phyloP scores from a whole-genome alignment of 768 basidiomycete species.

The Coprinopsis cinerea region DNA sequence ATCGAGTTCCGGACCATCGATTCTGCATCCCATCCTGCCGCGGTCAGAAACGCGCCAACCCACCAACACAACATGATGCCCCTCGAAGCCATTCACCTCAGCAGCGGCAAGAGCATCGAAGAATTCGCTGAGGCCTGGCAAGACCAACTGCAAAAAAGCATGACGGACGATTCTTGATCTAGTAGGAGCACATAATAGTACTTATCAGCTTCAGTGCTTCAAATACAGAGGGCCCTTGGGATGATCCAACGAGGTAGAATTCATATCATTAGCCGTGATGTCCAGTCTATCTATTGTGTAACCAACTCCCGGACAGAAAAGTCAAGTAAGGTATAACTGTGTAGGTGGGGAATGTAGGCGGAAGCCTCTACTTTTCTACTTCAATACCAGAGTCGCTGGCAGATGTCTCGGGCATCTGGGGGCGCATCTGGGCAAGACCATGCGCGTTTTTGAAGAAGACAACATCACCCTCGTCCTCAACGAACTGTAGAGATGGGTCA shows the following conservation, averaged over 20 bases:
- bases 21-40: constrained; percentile 66
- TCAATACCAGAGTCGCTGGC: constrained; percentile 52
- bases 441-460: constrained; percentile 86
- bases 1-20: constrained; percentile 64
- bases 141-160: constrained; percentile 40
- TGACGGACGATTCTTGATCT: too few species aligned
- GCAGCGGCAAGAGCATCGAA: constrained; percentile 63
- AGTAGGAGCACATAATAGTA: too few species aligned
- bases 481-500: constrained; percentile 44
- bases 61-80: constrained; percentile 90
- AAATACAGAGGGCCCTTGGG: neutral
- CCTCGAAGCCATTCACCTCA: constrained; percentile 77
- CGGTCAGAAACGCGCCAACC: constrained; percentile 59
- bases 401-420: constrained; percentile 56
- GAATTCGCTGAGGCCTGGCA: constrained; percentile 70
- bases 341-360: neutral
- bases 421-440: constrained; percentile 69
- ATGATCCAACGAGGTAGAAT: neutral
- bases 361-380: constrained; percentile 37
- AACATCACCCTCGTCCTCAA: constrained; percentile 90
- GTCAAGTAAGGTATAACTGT: too few species aligned
- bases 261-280: neutral
- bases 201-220: neutral
- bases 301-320: neutral
- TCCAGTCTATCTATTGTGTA: neutral